Base-by-base conservation (phyloP, 2,329 filamentous ascomycete genomes). In the Fusarium humuli region DNA sequence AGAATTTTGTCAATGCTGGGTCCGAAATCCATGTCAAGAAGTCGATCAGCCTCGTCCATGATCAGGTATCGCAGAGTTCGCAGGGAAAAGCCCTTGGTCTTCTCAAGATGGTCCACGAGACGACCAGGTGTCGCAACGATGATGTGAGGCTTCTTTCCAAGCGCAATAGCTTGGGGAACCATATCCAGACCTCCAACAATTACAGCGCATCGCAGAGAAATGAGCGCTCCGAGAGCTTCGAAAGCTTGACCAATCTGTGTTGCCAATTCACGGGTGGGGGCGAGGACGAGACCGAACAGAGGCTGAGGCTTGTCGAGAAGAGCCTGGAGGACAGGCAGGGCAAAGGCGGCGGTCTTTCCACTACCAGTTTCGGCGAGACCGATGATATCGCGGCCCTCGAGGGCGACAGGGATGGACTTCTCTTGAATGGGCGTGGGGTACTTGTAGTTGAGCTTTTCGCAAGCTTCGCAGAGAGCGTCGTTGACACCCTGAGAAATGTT, bases 151-250 rank as follows among this genome's bases (percentile, higher is more conserved):
- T 95, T 95, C 86, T 97, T 98, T n/a, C 92, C 94, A 1, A 99
- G 87, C 0, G 94, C 92, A 69, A 99, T 97, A 2, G 92, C 82
- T 79, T 99, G 96, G 0, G 93, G 88, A 2, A 98, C 92, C 93
- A 98, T 98, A 71, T 98, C 95, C 85, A 98, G 90, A 45, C 96
- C 96, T 75, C 96, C 96, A 2, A 98, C 93, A 45, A 99, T 90
- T 18, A 95, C 91, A 9, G 93, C 91, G 76, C 90, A 94, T 76
- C 94, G 90, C 40, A 98, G 91, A n/a, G 90, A 92, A 73, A 99
- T 98, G 29, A 94, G 85, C 12, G 92, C 90, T 7, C 95, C 94
- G 1, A 99, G 86, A 0, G 93, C 93, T 77, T 98, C 94, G 73
- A 98, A 95, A 5, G 92, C 87, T 77, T 97, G 88, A 7, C 92